Conservation (phyloP, 306 rosid genomes). For the Prunus fruticosa region DNA sequence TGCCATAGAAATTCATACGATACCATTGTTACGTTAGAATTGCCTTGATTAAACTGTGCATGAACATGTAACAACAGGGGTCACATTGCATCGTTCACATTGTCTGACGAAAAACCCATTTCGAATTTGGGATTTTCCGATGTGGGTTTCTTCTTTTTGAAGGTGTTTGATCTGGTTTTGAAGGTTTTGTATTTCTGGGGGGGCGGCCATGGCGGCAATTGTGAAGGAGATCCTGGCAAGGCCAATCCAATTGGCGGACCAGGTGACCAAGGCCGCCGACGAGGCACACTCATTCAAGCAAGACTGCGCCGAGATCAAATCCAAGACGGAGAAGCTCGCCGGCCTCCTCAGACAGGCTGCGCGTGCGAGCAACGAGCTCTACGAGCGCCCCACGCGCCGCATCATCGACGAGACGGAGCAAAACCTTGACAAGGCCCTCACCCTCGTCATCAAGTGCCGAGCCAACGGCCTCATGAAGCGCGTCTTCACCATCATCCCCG, state of each 20-base stretch:
- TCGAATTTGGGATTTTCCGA: background rate
- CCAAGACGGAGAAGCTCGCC: conserved; percentile 70
- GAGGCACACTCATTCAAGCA: conserved; percentile 52
- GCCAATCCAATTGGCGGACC: conserved; percentile 85
- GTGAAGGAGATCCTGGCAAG: conserved; percentile 83
- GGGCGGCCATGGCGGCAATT: conserved; percentile 51
- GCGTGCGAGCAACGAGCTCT: conserved; percentile 63
- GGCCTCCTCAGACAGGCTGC: conserved; percentile 77
- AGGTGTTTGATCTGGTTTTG: background rate
- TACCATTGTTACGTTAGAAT: background rate
- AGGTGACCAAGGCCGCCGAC: conserved; percentile 53
- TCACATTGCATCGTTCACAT: background rate
- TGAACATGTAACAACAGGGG: background rate
- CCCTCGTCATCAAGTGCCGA: conserved; percentile 60
- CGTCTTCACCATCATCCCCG: conserved; percentile 69
- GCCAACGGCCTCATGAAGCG: conserved; percentile 52
- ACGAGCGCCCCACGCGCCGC: conserved; percentile 75
- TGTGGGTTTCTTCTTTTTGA: background rate
- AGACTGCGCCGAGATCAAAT: conserved; percentile 65
- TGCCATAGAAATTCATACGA: background rate
- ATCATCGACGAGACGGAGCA: conserved; percentile 76
- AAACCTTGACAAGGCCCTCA: conserved; percentile 62
- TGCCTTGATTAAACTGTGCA: background rate
- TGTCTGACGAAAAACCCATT: background rate
- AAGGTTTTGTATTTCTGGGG: background rate